Evolutionary conservation across 2,329 filamentous ascomycete species (phyloP), one percentile per base, ranked within the genome.

Genomic region (Fusarium nurragi): DNA sequence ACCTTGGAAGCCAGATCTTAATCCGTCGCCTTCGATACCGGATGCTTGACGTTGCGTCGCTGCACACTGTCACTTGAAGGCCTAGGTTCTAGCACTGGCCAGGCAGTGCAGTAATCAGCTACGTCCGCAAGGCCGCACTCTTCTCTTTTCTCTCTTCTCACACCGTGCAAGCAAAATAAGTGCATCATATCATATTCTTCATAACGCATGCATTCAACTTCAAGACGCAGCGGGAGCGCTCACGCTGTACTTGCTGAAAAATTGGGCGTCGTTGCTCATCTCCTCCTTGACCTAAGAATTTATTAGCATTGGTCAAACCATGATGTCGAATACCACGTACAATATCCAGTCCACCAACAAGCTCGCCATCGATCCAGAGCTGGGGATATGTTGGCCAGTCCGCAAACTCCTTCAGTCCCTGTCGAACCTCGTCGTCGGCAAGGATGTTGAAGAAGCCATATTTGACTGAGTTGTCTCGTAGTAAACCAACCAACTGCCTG

Each of bases 371-470:
- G 13, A 97, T 88, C 89, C 94, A 99, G 64, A 99, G 81, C 78
- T 99, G 95, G 19, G 95, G 95, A 79, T 93, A 99, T 0, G 95
- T 99, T 11, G 95, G 95, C 95, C 95, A 99, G 64, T 98, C 95
- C n/a, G 93, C 93, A 77, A 89, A 98, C 79, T 95, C 92, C 84
- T 99, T 99, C 74, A 99, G 80, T 1, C 95, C 95, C 80, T 98
- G 94, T 61, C 95, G 86, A 44, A 99, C 95, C 77, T 98, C 94
- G 73, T 99, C 94, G 76, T 99, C 95, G 65, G 95, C 95, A 71
- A 99, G 80, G 66, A 99, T 99, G 76, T 99, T 98, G 84, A 99
- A 99, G 83, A 99, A 99, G 19, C 95, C 95, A 77, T 98, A 99
- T 76, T 97, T 93, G 60, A 99, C 91, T 46, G 90, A 90, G 75